A percentile compares a stretch with the other conserved stretches of the same genome.
Conservation (phyloP, 805 yeast species). For the Pichia nakasei region DNA sequence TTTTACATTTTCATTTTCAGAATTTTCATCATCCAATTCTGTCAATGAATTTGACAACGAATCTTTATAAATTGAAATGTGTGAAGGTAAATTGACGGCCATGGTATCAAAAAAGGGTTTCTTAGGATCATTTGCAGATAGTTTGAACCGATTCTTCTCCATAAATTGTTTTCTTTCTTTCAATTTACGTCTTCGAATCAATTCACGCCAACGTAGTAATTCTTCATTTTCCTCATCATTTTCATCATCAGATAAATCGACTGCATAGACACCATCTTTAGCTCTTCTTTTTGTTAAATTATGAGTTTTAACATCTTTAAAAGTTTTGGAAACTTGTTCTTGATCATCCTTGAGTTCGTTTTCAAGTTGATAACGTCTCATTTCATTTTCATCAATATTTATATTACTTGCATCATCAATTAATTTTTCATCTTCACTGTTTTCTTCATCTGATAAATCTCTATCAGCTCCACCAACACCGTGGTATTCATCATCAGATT, state of each 20-base stretch:
- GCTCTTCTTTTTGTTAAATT: constrained; percentile 53
- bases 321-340: constrained; percentile 53
- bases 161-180: constrained; percentile 34
- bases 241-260: constrained; percentile 70
- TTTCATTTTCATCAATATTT: constrained; percentile 47
- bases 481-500: constrained; percentile 83
- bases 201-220: constrained; percentile 3
- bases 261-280: constrained; percentile 41
- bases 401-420: constrained; percentile 59
- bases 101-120: constrained; percentile 14
- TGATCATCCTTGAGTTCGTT: constrained; percentile 57
- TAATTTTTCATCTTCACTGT: constrained; percentile 72
- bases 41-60: constrained; percentile 4
- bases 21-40: constrained; percentile 15
- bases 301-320: constrained; percentile 66
- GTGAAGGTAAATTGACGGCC: constrained; percentile 10
- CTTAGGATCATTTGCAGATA: constrained; percentile 9
- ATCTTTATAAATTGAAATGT: constrained; percentile 7
- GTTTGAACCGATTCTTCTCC: constrained; percentile 21
- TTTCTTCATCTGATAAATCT: constrained; percentile 46
- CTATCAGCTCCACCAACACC: constrained; percentile 74
- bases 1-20: constrained; percentile 10
- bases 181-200: constrained; percentile 7
- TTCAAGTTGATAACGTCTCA: constrained; percentile 48
- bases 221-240: constrained; percentile 34